A percentile compares a stretch with the other conserved stretches of the same genome.
Evolutionary conservation across 176 grass and related monocot species (phyloP).

Genomic region (Musa troglodytarum): DNA sequence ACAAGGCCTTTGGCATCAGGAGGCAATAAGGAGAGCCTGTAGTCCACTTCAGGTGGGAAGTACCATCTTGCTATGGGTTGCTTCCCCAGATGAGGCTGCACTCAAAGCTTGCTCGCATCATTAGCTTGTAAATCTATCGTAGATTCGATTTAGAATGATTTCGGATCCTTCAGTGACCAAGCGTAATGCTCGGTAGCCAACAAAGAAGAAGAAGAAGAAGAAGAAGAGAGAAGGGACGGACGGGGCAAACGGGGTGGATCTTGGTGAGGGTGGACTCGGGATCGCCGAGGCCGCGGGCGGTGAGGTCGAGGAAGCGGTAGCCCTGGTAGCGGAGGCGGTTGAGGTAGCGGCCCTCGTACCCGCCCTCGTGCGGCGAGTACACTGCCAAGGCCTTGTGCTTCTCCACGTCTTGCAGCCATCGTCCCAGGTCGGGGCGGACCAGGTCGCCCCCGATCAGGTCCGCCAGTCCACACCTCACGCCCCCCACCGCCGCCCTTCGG

Average conservation of each 20-base stretch:
- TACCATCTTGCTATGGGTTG: conserved; percentile 90
- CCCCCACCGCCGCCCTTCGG: conserved; percentile 19
- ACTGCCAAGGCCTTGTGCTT: conserved; percentile 78
- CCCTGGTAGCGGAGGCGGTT: conserved; percentile 72
- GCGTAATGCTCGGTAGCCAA: no score
- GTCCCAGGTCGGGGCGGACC: conserved; percentile 54
- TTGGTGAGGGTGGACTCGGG: conserved; percentile 81
- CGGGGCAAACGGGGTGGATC: conserved; percentile 87
- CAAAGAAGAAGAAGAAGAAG: background rate
- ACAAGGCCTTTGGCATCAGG: conserved; percentile 84
- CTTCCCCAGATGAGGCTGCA: conserved; percentile 78
- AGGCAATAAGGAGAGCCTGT: conserved; percentile 74
- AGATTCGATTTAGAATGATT: no score
- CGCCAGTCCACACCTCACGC: conserved; percentile 11
- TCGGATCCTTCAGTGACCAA: no score
- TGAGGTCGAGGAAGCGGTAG: conserved; percentile 77
- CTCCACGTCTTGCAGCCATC: conserved; percentile 80
- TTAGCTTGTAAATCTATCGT: no score
- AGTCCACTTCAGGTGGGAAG: conserved; percentile 93
- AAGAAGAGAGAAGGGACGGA: background rate
- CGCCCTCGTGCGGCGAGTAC: conserved; percentile 90
- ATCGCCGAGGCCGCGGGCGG: conserved; percentile 77
- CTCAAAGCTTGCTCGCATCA: conserved; percentile 1
- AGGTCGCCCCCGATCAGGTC: conserved; percentile 81
- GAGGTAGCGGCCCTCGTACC: conserved; percentile 90